Evolutionary conservation across 192 early-diverging fungal species (phyloP).

Genomic region (Coemansia sp.): DNA sequence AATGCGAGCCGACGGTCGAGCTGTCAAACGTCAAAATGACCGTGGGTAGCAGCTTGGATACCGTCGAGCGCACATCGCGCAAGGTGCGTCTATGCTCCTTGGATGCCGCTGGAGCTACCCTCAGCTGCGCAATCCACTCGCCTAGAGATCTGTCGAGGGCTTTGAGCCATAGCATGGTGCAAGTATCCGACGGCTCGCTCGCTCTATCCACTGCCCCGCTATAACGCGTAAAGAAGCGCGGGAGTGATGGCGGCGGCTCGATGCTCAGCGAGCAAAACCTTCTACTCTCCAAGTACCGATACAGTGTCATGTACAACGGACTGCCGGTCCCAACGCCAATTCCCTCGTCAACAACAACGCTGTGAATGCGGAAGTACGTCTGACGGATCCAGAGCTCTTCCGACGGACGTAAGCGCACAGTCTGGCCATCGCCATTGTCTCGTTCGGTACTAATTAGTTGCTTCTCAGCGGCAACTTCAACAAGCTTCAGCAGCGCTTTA

Average conservation of each 20-base stretch:
- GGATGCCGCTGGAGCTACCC: conserved; percentile 1
- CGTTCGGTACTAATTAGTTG: conserved; percentile 11
- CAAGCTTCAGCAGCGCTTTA: conserved; percentile 18
- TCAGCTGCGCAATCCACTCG: conserved; percentile 28
- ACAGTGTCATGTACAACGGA: conserved; percentile 38
- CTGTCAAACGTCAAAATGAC: conserved; percentile 45
- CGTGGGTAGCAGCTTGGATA: conserved; percentile 58
- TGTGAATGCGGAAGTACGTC: conserved; percentile 35
- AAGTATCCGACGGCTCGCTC: conserved; percentile 33
- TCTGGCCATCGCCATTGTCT: neutral
- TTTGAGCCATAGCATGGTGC: conserved; percentile 47
- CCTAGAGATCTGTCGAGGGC: conserved; percentile 31
- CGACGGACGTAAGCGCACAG: conserved; percentile 8
- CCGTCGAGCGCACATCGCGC: conserved; percentile 38
- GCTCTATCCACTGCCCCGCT: conserved; percentile 13
- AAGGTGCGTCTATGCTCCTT: conserved; percentile 21
- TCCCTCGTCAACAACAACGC: conserved; percentile 24
- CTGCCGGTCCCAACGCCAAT: conserved; percentile 14
- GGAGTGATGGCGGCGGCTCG: conserved; percentile 53
- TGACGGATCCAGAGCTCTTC: conserved; percentile 41
- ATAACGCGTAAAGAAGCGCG: conserved; percentile 57
- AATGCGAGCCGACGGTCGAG: conserved; percentile 15
- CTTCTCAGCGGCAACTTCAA: conserved; percentile 26
- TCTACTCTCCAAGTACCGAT: conserved; percentile 37
- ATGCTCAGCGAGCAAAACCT: conserved; percentile 46